phyloP scores from a whole-genome alignment of 192 early-diverging fungal genomes.

The Podila clonocystis region DNA sequence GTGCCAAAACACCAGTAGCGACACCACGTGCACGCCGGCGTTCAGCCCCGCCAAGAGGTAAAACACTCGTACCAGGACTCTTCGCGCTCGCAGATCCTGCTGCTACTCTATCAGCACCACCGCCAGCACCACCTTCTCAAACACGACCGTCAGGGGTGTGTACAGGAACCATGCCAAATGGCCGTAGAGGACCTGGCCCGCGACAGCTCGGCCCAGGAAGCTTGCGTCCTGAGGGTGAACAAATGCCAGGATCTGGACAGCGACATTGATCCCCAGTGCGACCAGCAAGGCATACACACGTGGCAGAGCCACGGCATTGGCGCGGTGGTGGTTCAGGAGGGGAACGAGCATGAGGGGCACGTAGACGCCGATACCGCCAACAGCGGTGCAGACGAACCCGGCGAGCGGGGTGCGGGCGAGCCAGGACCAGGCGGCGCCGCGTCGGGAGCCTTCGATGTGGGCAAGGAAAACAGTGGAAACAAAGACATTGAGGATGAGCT shows the following conservation, averaged over 20 bases:
- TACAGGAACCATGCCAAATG: conserved; percentile 10
- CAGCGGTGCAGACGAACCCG: background rate
- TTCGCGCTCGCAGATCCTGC: background rate
- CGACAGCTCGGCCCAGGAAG: too few relatives aligned
- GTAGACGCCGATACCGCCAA: conserved; percentile 17
- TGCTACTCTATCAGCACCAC: too few relatives aligned
- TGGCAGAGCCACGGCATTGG: background rate
- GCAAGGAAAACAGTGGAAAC: background rate
- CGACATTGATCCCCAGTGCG: background rate
- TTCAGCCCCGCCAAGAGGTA: conserved; percentile 1
- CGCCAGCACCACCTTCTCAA: background rate
- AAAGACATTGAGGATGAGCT: background rate
- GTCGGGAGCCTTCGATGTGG: conserved; percentile 13
- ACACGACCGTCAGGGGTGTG: conserved; percentile 5
- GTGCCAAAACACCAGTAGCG: background rate
- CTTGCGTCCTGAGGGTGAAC: background rate
- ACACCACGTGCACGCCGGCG: background rate
- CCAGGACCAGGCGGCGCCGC: conserved; percentile 12
- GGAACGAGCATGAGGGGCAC: conserved; percentile 7
- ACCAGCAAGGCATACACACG: conserved; percentile 7
- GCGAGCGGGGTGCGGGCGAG: conserved; percentile 11
- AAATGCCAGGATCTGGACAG: background rate
- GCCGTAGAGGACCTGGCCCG: background rate
- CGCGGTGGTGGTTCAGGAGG: background rate
- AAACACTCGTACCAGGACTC: background rate